Base-by-base conservation (phyloP, 495 filamentous ascomycete genomes). In the Aspergillus nidulans region DNA sequence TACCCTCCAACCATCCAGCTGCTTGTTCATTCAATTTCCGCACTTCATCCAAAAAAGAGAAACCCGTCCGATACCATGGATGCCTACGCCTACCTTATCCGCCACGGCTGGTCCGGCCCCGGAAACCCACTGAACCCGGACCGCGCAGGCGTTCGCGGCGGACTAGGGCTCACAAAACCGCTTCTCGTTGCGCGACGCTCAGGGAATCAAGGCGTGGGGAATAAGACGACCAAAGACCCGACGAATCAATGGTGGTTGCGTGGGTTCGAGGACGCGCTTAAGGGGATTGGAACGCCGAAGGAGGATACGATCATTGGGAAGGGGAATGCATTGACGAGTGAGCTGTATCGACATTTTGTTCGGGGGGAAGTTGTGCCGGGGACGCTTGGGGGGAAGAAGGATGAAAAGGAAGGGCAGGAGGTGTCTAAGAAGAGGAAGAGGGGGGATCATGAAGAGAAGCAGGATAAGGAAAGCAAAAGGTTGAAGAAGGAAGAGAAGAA, bases 291-390 rank as follows among this genome's bases (percentile, higher is more conserved):
- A 2, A 12, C 30, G 30, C 30, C 30, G 10, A 30, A 63, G 19
- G 85, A 89, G 64, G 53, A 52, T 5, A 53, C 19, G 10, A 58
- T 55, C 36, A 46, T 50, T 12, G 24, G 34, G 38, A 55, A 58
- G 56, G 57, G 57, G 34, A 78, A 78, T 61, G 66, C 70, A 51
- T 58, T 74, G 55, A 73, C 67, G 28, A 76, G 81, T 28, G 87
- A 90, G 24, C 74, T 96, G 6, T 96, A 96, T 68, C 81, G 85
- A 15, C 83, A 79, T 53, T 96, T 96, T 66, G 89, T 95, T 10
- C 78, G 79, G 53, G 91, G 91, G 16, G 83, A 88, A 52, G 70
- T 78, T 34, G 69, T 95, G 50, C 71, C 73, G n/a, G 91, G 91
- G 10, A 91, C 88, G 4, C 63, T 36, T 16, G 44, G 43, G 39